Percentiles rank a stretch among this genome's conserved stretches.
Evolutionary conservation across 1,284 basidiomycete species (phyloP).

Genomic region (Ustilago vetiveriae): DNA sequence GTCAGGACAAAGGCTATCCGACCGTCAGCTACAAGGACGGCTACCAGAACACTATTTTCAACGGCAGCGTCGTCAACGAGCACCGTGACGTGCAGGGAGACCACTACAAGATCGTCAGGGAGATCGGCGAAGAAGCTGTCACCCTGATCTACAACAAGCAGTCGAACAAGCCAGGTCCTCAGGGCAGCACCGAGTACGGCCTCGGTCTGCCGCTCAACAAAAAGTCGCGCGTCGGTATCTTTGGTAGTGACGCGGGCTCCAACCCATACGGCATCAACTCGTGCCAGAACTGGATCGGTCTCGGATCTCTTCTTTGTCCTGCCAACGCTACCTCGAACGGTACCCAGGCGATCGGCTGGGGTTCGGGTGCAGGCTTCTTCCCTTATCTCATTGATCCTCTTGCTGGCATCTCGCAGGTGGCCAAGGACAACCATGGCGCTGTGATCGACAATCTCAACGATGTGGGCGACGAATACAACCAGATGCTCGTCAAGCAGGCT

Average conservation of each 20-base stretch:
- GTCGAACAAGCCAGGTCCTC: conserved; percentile 35
- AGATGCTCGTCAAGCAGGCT: conserved; percentile 21
- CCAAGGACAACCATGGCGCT: conserved; percentile 19
- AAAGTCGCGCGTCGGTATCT: conserved; percentile 27
- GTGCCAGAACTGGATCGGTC: conserved; percentile 32
- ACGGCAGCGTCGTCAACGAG: conserved; percentile 31
- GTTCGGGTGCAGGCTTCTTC: conserved; percentile 42
- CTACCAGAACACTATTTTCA: conserved; percentile 40
- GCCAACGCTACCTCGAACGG: conserved; percentile 38
- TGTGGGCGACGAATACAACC: conserved; percentile 30
- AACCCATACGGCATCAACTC: conserved; percentile 38
- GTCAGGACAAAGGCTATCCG: conserved; percentile 31
- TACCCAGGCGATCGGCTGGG: conserved; percentile 33
- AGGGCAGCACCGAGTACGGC: conserved; percentile 17
- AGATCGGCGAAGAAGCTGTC: conserved; percentile 32
- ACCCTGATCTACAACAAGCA: conserved; percentile 44
- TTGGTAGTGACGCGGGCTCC: conserved; percentile 44
- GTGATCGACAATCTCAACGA: conserved; percentile 43
- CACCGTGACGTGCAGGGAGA: conserved; percentile 39
- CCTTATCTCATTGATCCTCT: conserved; percentile 58
- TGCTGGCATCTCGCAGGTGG: conserved; percentile 29
- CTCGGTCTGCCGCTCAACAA: conserved; percentile 42
- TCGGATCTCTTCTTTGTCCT: conserved; percentile 51
- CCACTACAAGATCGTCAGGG: conserved; percentile 38
- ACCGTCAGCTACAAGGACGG: conserved; percentile 41